Evolutionary conservation across 441 rosid genomes (phyloP).

Genomic region (Geranium incanum): DNA sequence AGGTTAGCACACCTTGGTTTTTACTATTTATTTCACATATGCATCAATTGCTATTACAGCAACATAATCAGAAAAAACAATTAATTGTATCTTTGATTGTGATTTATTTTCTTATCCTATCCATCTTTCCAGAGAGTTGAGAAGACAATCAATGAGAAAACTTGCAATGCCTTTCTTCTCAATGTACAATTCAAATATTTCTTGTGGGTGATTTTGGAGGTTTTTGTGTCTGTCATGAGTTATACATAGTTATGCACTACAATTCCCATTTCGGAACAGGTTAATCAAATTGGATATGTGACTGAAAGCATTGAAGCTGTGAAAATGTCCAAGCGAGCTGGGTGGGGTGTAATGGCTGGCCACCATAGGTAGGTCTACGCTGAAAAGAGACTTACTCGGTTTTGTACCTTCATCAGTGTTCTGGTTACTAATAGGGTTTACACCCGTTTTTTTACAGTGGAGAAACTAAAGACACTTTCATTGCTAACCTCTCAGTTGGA

Average conservation of each 20-base stretch:
- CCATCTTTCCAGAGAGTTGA: conserved; percentile 60
- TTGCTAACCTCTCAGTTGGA: conserved; percentile 88
- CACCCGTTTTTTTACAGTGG: conserved; percentile 41
- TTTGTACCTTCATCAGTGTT: not conserved
- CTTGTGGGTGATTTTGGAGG: not conserved
- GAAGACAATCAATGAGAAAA: conserved; percentile 74
- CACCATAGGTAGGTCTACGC: conserved; percentile 38
- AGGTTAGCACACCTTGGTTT: too few relatives aligned
- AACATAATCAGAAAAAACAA: not conserved
- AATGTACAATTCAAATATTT: conserved; percentile 39
- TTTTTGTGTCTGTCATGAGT: not conserved
- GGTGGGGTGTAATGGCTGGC: conserved; percentile 99
- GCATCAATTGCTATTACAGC: not conserved
- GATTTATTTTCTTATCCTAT: not conserved
- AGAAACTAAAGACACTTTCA: conserved; percentile 97
- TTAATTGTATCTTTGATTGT: not conserved
- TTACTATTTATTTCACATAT: too few relatives aligned
- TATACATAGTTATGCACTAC: not conserved
- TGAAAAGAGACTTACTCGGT: not conserved
- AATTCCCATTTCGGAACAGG: conserved; percentile 32
- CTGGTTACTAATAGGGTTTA: not conserved
- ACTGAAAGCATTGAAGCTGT: conserved; percentile 52
- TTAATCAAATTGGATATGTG: conserved; percentile 92
- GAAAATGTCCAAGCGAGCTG: conserved; percentile 86
- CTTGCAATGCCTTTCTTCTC: conserved; percentile 95